Evolutionary conservation across 2,329 filamentous ascomycete species (phyloP).

Genomic region (Didymella segeticola): DNA sequence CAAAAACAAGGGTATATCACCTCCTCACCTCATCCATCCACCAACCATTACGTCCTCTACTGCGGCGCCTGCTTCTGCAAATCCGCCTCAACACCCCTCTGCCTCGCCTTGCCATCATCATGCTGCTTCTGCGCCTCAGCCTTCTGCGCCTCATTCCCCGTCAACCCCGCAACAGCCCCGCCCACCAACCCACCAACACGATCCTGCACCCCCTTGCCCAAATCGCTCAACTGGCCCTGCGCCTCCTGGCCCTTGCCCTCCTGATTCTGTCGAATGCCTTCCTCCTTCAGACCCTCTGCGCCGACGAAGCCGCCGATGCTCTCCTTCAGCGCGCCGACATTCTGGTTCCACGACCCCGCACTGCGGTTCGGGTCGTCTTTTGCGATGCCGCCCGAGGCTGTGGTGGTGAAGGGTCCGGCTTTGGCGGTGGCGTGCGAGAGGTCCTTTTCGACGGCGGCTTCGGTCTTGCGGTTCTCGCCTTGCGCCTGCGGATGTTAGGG

Average conservation of each 20-base stretch:
- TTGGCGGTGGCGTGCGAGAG: constrained; percentile 78
- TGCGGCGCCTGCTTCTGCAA: constrained; percentile 70
- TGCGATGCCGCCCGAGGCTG: constrained; percentile 71
- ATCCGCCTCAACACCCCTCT: constrained; percentile 83
- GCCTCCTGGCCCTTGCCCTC: constrained; percentile 84
- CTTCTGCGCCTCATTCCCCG: constrained; percentile 72
- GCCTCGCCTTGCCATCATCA: constrained; percentile 81
- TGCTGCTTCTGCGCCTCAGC: constrained; percentile 72
- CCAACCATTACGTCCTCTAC: too few relatives aligned
- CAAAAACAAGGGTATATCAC: constrained; percentile 8
- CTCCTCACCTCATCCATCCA: not conserved
- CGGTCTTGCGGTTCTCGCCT: constrained; percentile 69
- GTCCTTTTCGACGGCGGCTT: constrained; percentile 71
- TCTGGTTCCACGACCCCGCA: constrained; percentile 84
- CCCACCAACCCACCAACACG: constrained; percentile 74
- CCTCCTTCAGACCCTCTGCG: constrained; percentile 74
- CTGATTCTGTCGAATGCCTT: constrained; percentile 79
- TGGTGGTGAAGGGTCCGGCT: constrained; percentile 73
- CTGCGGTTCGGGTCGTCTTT: constrained; percentile 76
- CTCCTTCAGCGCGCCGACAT: constrained; percentile 85
- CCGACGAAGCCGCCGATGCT: constrained; percentile 77
- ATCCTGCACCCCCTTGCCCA: constrained; percentile 66
- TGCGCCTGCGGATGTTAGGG: constrained; percentile 55
- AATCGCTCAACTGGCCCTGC: constrained; percentile 78
- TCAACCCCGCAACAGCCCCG: constrained; percentile 72